Evolutionary conservation across 495 filamentous ascomycete genomes (phyloP), one percentile per base, ranked within the genome.

Genomic region (Friedmanniomyces endolithicus): DNA sequence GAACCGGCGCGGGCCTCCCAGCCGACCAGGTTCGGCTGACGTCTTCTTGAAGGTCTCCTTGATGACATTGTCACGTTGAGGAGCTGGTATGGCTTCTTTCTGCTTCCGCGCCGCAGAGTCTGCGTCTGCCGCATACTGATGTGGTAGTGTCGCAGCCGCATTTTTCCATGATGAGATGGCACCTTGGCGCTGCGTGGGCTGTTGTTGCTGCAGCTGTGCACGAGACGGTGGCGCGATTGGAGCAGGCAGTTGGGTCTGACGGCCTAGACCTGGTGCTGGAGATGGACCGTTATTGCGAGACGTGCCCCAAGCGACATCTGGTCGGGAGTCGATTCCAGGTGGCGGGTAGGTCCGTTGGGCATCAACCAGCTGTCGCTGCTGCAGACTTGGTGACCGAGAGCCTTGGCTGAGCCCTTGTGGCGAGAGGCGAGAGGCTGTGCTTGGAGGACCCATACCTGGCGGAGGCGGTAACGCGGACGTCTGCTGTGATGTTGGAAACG

Each of bases 191-290:
- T 39, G 46, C 12, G 31, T n/a, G 3, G 45, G 53, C 25, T 47
- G 53, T 17, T 47, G 27, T 19, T 33, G 39, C 35, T 52, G 53
- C 34, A 44, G 50, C 17, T 57, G 55, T 11, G 59, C 50, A 33
- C 59, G 59, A 20, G 59, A 56, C 11, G 66, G 66, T 14, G 66
- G 66, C 52, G 57, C 66, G 45, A 68, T 68, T 11, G 62, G 66
- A 0, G 58, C 63, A 14, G 66, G 66, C 2, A 41, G 22, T 19
- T 56, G 47, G 20, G 58, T 11, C 48, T 49, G 41, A 35, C 56
- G 45, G n/a, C 35, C 46, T 24, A 60, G 37, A 1, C 55, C 52
- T 43, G 56, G 63, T 17, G 56, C 50, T 14, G 65, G 53, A n/a
- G 52, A 56, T 0, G 49, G 41, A 11, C 55, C 59, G 24, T 45